phyloP scores from a whole-genome alignment of 2,329 filamentous ascomycete genomes.

The Exophiala viscosa region DNA sequence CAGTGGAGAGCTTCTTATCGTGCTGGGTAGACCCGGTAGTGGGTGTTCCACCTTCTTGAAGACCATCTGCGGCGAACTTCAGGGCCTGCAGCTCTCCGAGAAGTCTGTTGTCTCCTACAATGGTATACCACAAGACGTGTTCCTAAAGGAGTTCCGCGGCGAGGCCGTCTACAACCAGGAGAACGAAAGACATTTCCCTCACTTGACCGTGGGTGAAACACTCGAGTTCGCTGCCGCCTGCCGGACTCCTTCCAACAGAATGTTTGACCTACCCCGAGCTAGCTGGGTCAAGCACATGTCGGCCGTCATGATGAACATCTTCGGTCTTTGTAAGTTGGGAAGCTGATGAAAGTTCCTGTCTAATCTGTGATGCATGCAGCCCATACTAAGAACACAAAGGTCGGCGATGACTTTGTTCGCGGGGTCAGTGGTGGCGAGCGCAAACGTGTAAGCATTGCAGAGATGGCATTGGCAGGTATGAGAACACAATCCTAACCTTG shows the following conservation, averaged over 20 bases:
- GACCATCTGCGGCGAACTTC: slow-evolving; percentile 76
- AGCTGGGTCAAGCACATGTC: slow-evolving; percentile 20
- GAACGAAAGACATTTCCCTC: slow-evolving; percentile 61
- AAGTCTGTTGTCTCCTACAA: slow-evolving; percentile 77
- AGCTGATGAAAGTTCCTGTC: too few relatives aligned
- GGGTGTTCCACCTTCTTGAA: slow-evolving; percentile 79
- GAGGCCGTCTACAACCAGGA: slow-evolving; percentile 58
- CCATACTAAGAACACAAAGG: slow-evolving; percentile 62
- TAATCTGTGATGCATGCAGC: slow-evolving; percentile 45
- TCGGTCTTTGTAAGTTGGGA: slow-evolving; percentile 47
- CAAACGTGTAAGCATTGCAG: slow-evolving; percentile 67
- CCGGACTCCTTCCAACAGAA: slow-evolving; percentile 48
- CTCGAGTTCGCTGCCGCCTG: slow-evolving; percentile 51
- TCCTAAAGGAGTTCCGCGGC: slow-evolving; percentile 32
- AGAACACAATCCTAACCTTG: neutral
- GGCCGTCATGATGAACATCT: slow-evolving; percentile 59
- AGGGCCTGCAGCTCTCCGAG: slow-evolving; percentile 70
- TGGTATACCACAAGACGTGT: slow-evolving; percentile 57
- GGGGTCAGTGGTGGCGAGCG: slow-evolving; percentile 67
- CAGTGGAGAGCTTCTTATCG: slow-evolving; percentile 59
- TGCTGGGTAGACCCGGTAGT: slow-evolving; percentile 64
- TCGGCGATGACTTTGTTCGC: slow-evolving; percentile 64
- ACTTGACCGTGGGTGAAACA: slow-evolving; percentile 62
- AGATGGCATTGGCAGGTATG: slow-evolving; percentile 39
- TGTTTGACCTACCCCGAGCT: slow-evolving; percentile 15